These are phyloP conservation scores for Byssoonygena ceratinophila DNA, from an alignment of 2,329 filamentous ascomycete genomes.

Conservation along the genomic window DNA sequence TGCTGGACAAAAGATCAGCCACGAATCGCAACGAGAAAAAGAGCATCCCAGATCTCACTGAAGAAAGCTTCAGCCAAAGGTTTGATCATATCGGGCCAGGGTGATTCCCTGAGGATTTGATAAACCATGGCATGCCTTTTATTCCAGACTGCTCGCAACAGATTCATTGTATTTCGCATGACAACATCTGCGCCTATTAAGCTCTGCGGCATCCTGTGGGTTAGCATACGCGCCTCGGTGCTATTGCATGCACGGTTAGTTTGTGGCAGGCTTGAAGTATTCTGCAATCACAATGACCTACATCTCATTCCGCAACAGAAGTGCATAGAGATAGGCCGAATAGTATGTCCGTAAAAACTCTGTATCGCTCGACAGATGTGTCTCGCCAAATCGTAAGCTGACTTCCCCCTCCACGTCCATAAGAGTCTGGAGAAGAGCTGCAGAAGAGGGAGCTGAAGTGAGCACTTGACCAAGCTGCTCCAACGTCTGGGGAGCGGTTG, in stretches of 20 bases:
- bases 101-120: slow-evolving; percentile 24
- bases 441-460: slow-evolving; percentile 23
- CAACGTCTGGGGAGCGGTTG: slow-evolving; percentile 1
- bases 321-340: slow-evolving; percentile 31
- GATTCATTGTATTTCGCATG: slow-evolving; percentile 28
- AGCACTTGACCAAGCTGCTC: slow-evolving; percentile 26
- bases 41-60: slow-evolving; percentile 21
- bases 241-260: slow-evolving; percentile 1
- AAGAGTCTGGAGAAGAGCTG: slow-evolving; percentile 29
- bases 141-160: slow-evolving; percentile 33
- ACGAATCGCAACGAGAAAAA: background rate
- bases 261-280: background rate
- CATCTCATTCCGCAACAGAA: slow-evolving; percentile 33
- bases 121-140: slow-evolving; percentile 30
- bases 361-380: slow-evolving; percentile 18
- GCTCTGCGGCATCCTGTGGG: slow-evolving; percentile 27
- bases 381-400: slow-evolving; percentile 23
- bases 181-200: slow-evolving; percentile 24
- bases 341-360: slow-evolving; percentile 31
- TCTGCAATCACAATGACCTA: slow-evolving; percentile 17
- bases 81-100: slow-evolving; percentile 28
- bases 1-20: slow-evolving; percentile 18
- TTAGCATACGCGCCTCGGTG: slow-evolving; percentile 32
- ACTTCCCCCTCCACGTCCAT: slow-evolving; percentile 30
- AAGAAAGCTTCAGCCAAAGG: slow-evolving; percentile 29